These are phyloP conservation scores for Fusarium mangiferae DNA, from an alignment of 2,329 filamentous ascomycete species.

Conservation along the genomic window DNA sequence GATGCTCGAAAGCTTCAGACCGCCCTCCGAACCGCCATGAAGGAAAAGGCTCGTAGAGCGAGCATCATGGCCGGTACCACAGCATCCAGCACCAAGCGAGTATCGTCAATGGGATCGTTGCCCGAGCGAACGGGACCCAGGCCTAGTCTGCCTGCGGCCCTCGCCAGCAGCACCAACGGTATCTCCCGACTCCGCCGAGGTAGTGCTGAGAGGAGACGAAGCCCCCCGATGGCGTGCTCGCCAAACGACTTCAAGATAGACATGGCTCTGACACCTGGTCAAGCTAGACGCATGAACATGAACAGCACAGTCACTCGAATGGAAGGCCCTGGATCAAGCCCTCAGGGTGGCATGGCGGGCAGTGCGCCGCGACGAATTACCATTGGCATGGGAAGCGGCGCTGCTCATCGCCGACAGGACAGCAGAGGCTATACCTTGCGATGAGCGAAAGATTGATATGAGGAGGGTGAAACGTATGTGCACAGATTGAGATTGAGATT, in stretches of 20 bases:
- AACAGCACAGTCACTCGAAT: constrained; percentile 50
- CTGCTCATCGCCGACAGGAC: constrained; percentile 46
- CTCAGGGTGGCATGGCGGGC: constrained; percentile 34
- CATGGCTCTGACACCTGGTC: constrained; percentile 61
- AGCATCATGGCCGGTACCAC: constrained; percentile 51
- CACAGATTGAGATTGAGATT: constrained; percentile 19
- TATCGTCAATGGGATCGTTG: constrained; percentile 58
- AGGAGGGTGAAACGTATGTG: background rate
- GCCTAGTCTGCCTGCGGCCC: constrained; percentile 53
- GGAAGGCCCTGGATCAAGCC: constrained; percentile 43
- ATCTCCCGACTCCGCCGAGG: constrained; percentile 64
- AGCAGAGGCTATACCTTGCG: constrained; percentile 46
- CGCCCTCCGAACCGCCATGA: constrained; percentile 64
- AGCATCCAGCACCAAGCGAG: constrained; percentile 53
- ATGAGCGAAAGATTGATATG: constrained; percentile 39
- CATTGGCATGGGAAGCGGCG: constrained; percentile 48
- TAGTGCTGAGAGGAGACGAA: constrained; percentile 61
- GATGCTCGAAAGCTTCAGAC: constrained; percentile 66
- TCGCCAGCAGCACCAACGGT: constrained; percentile 64
- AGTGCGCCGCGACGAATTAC: constrained; percentile 51
- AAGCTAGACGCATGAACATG: constrained; percentile 68
- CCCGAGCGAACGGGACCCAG: constrained; percentile 44
- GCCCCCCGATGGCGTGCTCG: constrained; percentile 65
- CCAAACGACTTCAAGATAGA: constrained; percentile 54
- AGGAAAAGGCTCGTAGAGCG: constrained; percentile 54